Evolutionary conservation across 306 rosid genomes (phyloP).

Genomic region (Quillaja saponaria): DNA sequence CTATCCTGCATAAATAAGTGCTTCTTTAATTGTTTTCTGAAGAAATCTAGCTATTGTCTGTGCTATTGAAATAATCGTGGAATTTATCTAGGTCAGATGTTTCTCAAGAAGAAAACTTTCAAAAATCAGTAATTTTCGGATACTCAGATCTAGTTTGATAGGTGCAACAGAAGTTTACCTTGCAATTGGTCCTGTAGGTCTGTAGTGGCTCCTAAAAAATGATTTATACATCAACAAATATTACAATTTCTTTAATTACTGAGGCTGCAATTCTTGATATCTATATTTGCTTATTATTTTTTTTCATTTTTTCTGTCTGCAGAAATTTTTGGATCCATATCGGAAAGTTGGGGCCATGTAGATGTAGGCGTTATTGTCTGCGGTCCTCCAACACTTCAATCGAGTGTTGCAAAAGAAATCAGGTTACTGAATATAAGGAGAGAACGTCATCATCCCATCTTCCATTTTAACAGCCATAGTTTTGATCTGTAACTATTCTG

Average conservation of each 20-base stretch:
- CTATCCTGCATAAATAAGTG: too few species aligned
- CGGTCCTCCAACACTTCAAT: slow-evolving; percentile 81
- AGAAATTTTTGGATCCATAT: slow-evolving; percentile 59
- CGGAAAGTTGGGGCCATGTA: slow-evolving; percentile 66
- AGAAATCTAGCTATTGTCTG: too few species aligned
- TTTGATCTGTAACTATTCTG: slow-evolving; percentile 62
- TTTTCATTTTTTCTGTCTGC: slow-evolving; percentile 27
- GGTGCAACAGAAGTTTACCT: too few species aligned
- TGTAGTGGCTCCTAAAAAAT: too few species aligned
- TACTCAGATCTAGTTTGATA: too few species aligned
- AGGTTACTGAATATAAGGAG: slow-evolving; percentile 63
- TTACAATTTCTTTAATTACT: background rate
- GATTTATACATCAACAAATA: too few species aligned
- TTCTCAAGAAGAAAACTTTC: too few species aligned
- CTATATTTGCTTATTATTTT: slow-evolving; percentile 13
- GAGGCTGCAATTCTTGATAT: background rate
- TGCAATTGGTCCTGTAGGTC: too few species aligned
- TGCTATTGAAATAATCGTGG: too few species aligned
- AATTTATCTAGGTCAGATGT: too few species aligned
- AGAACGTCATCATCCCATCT: slow-evolving; percentile 58
- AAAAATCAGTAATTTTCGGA: too few species aligned
- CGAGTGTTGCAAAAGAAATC: slow-evolving; percentile 83
- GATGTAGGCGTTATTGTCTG: slow-evolving; percentile 83
- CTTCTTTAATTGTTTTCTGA: too few species aligned
- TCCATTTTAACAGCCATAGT: slow-evolving; percentile 90